phyloP scores from a whole-genome alignment of 306 rosid species.

The Vigna nakashimae region DNA sequence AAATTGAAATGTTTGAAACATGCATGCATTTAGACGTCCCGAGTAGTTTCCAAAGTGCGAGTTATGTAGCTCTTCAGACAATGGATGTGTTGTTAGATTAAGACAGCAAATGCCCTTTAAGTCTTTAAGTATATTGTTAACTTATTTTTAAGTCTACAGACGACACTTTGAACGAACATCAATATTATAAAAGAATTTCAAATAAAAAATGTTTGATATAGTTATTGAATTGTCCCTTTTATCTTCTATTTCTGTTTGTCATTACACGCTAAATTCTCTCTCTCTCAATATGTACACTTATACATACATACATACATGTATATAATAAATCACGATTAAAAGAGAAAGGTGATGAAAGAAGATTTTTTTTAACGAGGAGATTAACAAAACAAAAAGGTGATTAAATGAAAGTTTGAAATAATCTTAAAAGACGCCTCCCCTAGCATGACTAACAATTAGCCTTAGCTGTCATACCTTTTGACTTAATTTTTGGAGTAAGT shows the following conservation, averaged over 20 bases:
- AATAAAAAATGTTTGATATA: background rate
- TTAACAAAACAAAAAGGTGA: too few relatives aligned
- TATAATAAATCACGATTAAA: background rate
- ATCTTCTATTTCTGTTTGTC: background rate
- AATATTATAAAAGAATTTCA: too few relatives aligned
- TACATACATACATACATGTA: background rate
- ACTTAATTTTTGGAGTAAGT: too few relatives aligned
- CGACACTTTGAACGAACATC: too few relatives aligned
- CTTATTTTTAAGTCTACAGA: too few relatives aligned
- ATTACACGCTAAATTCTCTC: background rate
- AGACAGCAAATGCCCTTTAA: background rate
- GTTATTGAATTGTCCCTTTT: background rate
- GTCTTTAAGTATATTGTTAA: too few relatives aligned
- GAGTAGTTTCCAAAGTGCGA: background rate
- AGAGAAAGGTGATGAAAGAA: background rate
- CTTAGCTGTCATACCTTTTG: too few relatives aligned
- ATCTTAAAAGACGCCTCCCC: too few relatives aligned
- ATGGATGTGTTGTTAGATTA: background rate
- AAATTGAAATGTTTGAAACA: background rate
- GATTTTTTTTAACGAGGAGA: too few relatives aligned
- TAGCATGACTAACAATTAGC: too few relatives aligned
- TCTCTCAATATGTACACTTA: too few relatives aligned
- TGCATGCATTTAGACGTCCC: background rate
- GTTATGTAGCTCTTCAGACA: background rate
- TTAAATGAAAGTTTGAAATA: too few relatives aligned